Evolutionary conservation across 495 filamentous ascomycete genomes (phyloP).

Genomic region (Penicillium paxilli): DNA sequence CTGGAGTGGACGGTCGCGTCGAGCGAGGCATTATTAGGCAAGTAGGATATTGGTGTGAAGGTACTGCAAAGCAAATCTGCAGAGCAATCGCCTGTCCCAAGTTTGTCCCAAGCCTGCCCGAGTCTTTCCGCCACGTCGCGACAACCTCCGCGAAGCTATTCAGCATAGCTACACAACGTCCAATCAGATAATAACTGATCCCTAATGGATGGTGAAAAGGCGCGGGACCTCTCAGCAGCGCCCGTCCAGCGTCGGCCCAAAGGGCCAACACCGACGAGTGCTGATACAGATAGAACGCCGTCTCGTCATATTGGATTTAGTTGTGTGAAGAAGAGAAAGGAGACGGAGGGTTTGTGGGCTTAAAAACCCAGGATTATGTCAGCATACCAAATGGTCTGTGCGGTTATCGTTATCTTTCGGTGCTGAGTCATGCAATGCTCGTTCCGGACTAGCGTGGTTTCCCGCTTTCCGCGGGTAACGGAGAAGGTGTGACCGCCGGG

Average conservation of each 20-base stretch:
- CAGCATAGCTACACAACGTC: conserved; percentile 39
- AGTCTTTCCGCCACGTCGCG: no score
- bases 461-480: conserved; percentile 49
- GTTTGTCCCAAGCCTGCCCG: no score
- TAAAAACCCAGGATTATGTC: no score
- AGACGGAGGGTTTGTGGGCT: conserved; percentile 20
- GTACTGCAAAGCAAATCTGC: no score
- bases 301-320: conserved; percentile 59
- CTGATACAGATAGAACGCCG: conserved; percentile 44
- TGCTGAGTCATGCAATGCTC: no score
- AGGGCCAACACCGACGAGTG: conserved; percentile 40
- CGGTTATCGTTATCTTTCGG: no score
- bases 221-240: conserved; percentile 53
- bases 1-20: no score
- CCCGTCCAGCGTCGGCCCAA: conserved; percentile 39
- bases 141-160: no score
- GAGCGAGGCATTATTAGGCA: no score
- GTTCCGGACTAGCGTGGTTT: conserved; percentile 24
- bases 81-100: no score
- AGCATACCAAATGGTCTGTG: no score
- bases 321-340: conserved; percentile 49
- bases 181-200: conserved; percentile 50
- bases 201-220: conserved; percentile 48
- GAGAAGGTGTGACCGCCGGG: conserved; percentile 24
- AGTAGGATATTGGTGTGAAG: no score